Conservation (phyloP, 2,329 filamentous ascomycete genomes). For the Hypoxylon sp. region DNA sequence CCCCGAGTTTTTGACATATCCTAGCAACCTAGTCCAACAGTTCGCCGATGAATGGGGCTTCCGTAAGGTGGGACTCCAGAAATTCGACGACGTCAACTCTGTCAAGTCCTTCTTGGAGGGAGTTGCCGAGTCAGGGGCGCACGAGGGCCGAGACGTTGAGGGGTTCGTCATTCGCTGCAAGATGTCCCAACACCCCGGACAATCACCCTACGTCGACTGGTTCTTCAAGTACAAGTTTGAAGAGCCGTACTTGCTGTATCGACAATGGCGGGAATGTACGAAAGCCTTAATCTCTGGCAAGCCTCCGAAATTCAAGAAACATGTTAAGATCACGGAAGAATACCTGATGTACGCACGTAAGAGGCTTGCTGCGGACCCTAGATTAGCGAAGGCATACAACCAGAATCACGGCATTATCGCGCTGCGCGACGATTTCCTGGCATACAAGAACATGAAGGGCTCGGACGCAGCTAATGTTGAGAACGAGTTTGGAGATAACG, state of each 20-base stretch:
- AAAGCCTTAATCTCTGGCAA: constrained; percentile 86
- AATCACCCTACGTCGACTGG: constrained; percentile 83
- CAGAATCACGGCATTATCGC: constrained; percentile 95
- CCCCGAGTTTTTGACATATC: constrained; percentile 91
- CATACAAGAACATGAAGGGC: constrained; percentile 86
- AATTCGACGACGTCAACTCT: constrained; percentile 79
- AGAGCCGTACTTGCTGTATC: constrained; percentile 98
- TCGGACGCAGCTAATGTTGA: constrained; percentile 88
- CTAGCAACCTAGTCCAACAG: constrained; percentile 83
- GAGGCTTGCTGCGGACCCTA: constrained; percentile 77
- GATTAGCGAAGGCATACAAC: constrained; percentile 79
- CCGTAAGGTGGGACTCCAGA: constrained; percentile 84
- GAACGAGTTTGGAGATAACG: constrained; percentile 66
- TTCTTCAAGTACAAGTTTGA: constrained; percentile 99
- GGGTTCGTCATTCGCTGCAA: constrained; percentile 96
- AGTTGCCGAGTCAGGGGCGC: constrained; percentile 88
- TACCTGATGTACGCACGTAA: constrained; percentile 87
- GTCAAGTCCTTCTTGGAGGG: constrained; percentile 87
- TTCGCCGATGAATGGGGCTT: constrained; percentile 97
- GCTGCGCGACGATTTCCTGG: constrained; percentile 88
- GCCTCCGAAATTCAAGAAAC: constrained; percentile 85
- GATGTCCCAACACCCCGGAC: constrained; percentile 67
- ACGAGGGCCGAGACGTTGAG: constrained; percentile 93
- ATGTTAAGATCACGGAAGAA: constrained; percentile 89
- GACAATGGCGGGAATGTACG: constrained; percentile 98